These are phyloP conservation scores for Boletus sensibilis DNA, from an alignment of 768 basidiomycete genomes.

Conservation along the genomic window DNA sequence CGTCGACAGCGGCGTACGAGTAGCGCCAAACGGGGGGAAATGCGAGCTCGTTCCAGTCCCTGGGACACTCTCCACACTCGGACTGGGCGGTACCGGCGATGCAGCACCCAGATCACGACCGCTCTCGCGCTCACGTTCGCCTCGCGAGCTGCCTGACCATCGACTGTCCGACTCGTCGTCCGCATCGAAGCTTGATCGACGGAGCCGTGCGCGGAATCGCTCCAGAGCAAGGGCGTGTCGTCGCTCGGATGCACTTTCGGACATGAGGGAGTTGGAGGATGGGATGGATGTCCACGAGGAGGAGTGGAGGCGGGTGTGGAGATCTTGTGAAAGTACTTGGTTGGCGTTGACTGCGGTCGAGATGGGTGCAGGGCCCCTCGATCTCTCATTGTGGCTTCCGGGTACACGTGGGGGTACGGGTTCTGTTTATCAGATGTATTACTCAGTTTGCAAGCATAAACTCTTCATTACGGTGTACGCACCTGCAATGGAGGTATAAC, in stretches of 20 bases:
- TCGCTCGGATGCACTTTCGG: slow-evolving; percentile 45
- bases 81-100: slow-evolving; percentile 16
- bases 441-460: slow-evolving; percentile 1
- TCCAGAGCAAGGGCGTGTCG: slow-evolving; percentile 39
- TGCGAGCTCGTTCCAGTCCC: slow-evolving; percentile 8
- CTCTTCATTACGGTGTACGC: not conserved
- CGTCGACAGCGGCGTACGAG: not conserved
- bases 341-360: slow-evolving; percentile 3
- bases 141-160: slow-evolving; percentile 21
- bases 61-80: slow-evolving; percentile 14
- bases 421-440: slow-evolving; percentile 14
- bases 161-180: slow-evolving; percentile 27
- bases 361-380: slow-evolving; percentile 16
- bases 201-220: slow-evolving; percentile 29
- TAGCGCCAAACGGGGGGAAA: slow-evolving; percentile 3
- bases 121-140: slow-evolving; percentile 15
- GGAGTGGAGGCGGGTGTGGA: slow-evolving; percentile 20
- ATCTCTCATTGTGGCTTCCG: slow-evolving; percentile 12
- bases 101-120: slow-evolving; percentile 7
- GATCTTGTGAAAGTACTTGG: slow-evolving; percentile 12
- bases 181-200: slow-evolving; percentile 23
- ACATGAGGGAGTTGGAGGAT: slow-evolving; percentile 40
- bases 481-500: slow-evolving; percentile 15
- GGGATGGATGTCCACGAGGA: slow-evolving; percentile 34
- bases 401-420: slow-evolving; percentile 12